Base-by-base conservation (phyloP, 1,284 basidiomycete species). In the Cystobasidiaceae sp. region DNA sequence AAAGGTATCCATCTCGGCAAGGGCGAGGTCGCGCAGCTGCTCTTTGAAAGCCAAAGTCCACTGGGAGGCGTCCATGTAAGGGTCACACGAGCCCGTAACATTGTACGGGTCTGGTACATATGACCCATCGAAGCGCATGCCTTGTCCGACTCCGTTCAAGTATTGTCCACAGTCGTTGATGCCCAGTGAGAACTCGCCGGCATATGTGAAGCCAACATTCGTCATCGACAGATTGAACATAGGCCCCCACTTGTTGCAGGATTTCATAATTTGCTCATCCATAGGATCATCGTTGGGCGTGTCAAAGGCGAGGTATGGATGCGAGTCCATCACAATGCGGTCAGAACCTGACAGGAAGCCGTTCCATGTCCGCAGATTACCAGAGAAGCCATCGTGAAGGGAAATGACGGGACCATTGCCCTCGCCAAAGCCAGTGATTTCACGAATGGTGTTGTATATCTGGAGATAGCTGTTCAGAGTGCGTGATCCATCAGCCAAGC, bases 351-450 rank as follows among this genome's bases (percentile, higher is more conserved):
- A 43, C 45, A 93, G 69, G 79, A 87, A 88, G 71, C 79, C 81
- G 28, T 79, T 80, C 88, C 89, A 96, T 0, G 79, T 49, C 17
- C 39, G 34, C n/a, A 67, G 23, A 68, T 66, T 32, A 85, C 79
- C 37, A 19, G 39, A 43, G 50, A 66, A 60, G 21, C 84, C 90
- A 71, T 96, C 90, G 67, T 74, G 91, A 69, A 88, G 81, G 15
- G 86, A 84, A 32, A 96, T 80, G 71, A 83, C 84, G 3, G 91
- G 86, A 0, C 93, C 92, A 1, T 90, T 88, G 7, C 92, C 91
- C 15, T 79, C 79, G n/a, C 92, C 92, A 34, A 86, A 85, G 58
- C 72, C 63, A 13, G 67, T 65, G n/a, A 89, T 88, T 25, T 74
- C 79, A 30, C 91, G 86, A 49, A 96, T 83, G 56, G 84, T 79